Conservation (phyloP, 1,284 basidiomycete genomes). For the Ceratobasidium sp. region DNA sequence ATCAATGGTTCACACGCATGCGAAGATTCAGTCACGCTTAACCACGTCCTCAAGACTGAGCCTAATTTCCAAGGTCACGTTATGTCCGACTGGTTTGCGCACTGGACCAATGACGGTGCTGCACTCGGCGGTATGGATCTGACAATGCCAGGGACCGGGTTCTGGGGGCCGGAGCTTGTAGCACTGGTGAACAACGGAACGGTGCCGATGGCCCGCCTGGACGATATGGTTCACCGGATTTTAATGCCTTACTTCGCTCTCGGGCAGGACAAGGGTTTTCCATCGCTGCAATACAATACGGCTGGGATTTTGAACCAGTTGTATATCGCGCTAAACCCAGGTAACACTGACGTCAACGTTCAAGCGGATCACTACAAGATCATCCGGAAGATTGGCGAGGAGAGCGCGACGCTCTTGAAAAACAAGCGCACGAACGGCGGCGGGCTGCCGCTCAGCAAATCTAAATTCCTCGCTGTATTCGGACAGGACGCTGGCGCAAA, state of each 20-base stretch:
- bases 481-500: slow-evolving; percentile 77
- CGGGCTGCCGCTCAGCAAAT: slow-evolving; percentile 70
- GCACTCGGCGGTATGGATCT: slow-evolving; percentile 56
- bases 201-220: slow-evolving; percentile 61
- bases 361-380: slow-evolving; percentile 78
- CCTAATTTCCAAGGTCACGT: slow-evolving; percentile 65
- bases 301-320: slow-evolving; percentile 39
- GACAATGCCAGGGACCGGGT: slow-evolving; percentile 58
- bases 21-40: slow-evolving; percentile 80
- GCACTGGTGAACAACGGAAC: slow-evolving; percentile 59
- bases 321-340: slow-evolving; percentile 53
- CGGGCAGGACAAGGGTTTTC: slow-evolving; percentile 70
- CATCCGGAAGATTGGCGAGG: slow-evolving; percentile 79
- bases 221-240: slow-evolving; percentile 77
- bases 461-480: slow-evolving; percentile 47
- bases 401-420: slow-evolving; percentile 84
- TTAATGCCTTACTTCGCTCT: slow-evolving; percentile 72
- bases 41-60: slow-evolving; percentile 82
- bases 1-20: slow-evolving; percentile 85
- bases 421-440: slow-evolving; percentile 64
- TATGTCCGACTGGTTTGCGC: slow-evolving; percentile 54
- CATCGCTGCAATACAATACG: slow-evolving; percentile 57
- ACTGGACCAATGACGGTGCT: slow-evolving; percentile 57
- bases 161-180: slow-evolving; percentile 51
- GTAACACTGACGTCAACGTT: slow-evolving; percentile 69